Base-by-base conservation (phyloP, 2,329 filamentous ascomycete genomes). In the Mariannaea sp. region DNA sequence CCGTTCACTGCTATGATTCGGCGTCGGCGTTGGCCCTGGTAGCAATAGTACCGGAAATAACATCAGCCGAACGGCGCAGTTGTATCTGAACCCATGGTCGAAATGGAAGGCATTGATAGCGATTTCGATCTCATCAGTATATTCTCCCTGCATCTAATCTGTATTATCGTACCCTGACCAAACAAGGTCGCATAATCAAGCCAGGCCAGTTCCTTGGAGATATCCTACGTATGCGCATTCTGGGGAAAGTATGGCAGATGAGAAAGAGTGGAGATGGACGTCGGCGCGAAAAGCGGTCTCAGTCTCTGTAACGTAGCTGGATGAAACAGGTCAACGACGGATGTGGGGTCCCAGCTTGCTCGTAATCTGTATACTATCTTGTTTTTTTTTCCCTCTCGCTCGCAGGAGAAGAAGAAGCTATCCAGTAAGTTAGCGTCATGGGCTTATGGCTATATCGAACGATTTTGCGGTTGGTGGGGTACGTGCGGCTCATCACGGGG, bases 121-220 rank as follows among this genome's bases (percentile, higher is more conserved):
- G 42, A 16, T 33, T n/a, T 13, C 45, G 45, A 61, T 56, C 54
- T 53, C 42, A 60, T 56, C 32, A 49, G 59, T 27, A 63, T 56
- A 48, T 47, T 44, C 53, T 54, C 42, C 41, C 53, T 29, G 27
- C 14, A 16, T 27, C 38, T 10, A 22, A 36, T n/a, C n/a, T n/a
- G n/a, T n/a, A n/a, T n/a, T n/a, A n/a, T n/a, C n/a, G n/a, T n/a
- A 45, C 26, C 45, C 36, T 13, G 36, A 38, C 45, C 20, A 35
- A 12, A 39, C 26, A 41, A 41, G 38, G 47, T 40, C 44, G 24
- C 40, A 26, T 12, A 24, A 26, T 29, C 30, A n/a, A n/a, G n/a
- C n/a, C n/a, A n/a, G n/a, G n/a, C n/a, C n/a, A n/a, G n/a, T n/a
- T n/a, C n/a, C n/a, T n/a, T n/a, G n/a, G n/a, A n/a, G n/a, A n/a